Base-by-base conservation (phyloP, 805 yeast genomes). In the Schwanniomyces pseudopolymorphus region DNA sequence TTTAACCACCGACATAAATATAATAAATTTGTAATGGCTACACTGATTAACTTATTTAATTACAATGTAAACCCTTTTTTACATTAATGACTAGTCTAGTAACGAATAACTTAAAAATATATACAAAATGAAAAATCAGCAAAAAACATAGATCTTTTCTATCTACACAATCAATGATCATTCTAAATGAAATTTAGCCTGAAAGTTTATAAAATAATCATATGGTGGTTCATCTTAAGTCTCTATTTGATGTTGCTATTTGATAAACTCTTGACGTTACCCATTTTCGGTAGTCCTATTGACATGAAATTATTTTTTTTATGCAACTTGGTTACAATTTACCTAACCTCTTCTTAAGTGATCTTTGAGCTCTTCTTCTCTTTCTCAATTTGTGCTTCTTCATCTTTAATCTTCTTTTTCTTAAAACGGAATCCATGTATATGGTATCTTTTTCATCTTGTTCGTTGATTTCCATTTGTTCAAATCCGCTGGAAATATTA, bases 381-480 rank as follows among this genome's bases (percentile, higher is more conserved):
- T 94, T 94, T 75, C 94, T 87, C 66, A 89, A 78, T 77, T 94
- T 94, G 72, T 94, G 99, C 65, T 91, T 89, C 81, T 92, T 94
- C 97, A 94, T 94, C 79, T 90, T 92, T 67, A 88, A 82, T 70
- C 88, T 81, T 74, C 99, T 84, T 64, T 87, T 87, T 67, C 94
- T 80, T 67, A 84, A 70, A 28, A 87, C 95, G 10, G 90, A 84
- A 57, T 87, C 89, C 56, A 79, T 61, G 50, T 73, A 59, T 57
- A 81, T 57, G 21, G 73, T 67, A 44, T 62, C 60, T 47, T 61
- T 68, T 17, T 47, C 36, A 14, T 42, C 46, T n/a, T 38, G 20
- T 38, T 38, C 40, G 10, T 14, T n/a, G 31, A 22, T 19, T 36
- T 36, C 39, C 10, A 40, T 31, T 14, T 16, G 10, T 7, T 31